phyloP scores from a whole-genome alignment of 1,139 yeast genomes.

The Scheffersomyces quercinus region DNA sequence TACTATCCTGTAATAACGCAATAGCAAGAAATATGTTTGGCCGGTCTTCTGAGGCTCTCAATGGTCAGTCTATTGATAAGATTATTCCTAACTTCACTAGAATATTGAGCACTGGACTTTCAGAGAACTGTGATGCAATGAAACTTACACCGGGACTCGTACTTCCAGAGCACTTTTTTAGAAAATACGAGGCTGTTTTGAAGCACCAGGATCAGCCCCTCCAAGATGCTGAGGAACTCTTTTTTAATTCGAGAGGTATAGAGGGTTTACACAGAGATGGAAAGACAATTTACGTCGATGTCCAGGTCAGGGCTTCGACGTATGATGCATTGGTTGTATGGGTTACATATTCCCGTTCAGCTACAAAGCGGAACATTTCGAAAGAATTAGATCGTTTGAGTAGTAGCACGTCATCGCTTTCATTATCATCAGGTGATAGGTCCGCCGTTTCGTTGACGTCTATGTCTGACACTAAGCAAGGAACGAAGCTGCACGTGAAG shows the following conservation, averaged over 20 bases:
- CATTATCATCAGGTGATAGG: conserved; percentile 9
- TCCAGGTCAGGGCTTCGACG: conserved; percentile 74
- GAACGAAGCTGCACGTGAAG: neutral
- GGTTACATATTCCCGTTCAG: conserved; percentile 77
- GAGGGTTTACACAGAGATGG: conserved; percentile 75
- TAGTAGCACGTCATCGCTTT: conserved; percentile 19
- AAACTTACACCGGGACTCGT: conserved; percentile 56
- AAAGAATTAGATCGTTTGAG: conserved; percentile 28
- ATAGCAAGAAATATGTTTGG: conserved; percentile 82
- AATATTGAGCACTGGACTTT: conserved; percentile 51
- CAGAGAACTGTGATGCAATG: conserved; percentile 37
- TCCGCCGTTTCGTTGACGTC: conserved; percentile 1
- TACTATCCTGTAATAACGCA: conserved; percentile 74
- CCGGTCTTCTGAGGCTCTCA: conserved; percentile 46
- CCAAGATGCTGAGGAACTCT: conserved; percentile 39
- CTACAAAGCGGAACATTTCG: conserved; percentile 21
- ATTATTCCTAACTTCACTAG: conserved; percentile 67
- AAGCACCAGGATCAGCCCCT: conserved; percentile 16
- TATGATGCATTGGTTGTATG: conserved; percentile 66
- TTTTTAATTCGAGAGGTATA: conserved; percentile 65
- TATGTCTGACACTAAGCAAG: neutral
- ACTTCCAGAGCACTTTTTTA: conserved; percentile 85
- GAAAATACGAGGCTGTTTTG: conserved; percentile 50
- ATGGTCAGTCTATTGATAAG: conserved; percentile 51
- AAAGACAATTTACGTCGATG: conserved; percentile 61